Conservation (phyloP, 495 filamentous ascomycete genomes). For the Margaritispora aquatica region DNA sequence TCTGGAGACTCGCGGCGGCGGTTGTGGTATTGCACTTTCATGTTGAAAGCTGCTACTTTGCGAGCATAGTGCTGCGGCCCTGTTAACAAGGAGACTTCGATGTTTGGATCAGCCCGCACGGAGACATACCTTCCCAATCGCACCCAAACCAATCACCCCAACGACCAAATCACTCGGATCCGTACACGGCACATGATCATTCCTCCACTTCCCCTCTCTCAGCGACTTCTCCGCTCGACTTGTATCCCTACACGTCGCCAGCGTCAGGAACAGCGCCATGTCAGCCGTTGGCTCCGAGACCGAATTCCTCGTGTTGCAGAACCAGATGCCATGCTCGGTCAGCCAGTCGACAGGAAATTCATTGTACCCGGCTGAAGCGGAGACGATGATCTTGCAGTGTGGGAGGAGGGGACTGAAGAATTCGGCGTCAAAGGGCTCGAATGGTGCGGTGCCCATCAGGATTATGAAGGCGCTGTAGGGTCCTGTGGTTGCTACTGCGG, state of each 20-base stretch:
- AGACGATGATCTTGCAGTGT: constrained; percentile 29
- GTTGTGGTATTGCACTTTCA: constrained; percentile 36
- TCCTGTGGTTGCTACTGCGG: constrained; percentile 18
- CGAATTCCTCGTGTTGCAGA: constrained; percentile 22
- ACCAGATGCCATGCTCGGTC: constrained; percentile 26
- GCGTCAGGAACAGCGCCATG: constrained; percentile 63
- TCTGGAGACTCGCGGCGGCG: constrained; percentile 26
- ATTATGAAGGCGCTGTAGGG: constrained; percentile 33
- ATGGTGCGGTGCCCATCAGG: constrained; percentile 33
- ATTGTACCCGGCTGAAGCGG: constrained; percentile 33
- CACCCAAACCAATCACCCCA: constrained; percentile 79
- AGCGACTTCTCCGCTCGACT: constrained; percentile 17
- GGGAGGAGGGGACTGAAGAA: constrained; percentile 25
- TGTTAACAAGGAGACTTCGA: background rate
- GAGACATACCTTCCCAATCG: constrained; percentile 49
- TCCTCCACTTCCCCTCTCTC: constrained; percentile 38
- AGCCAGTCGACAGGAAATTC: constrained; percentile 34
- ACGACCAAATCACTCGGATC: constrained; percentile 58
- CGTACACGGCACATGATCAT: constrained; percentile 45
- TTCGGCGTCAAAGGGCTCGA: constrained; percentile 35
- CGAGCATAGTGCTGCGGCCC: constrained; percentile 52
- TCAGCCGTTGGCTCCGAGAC: constrained; percentile 53
- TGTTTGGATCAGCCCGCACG: background rate
- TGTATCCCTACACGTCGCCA: constrained; percentile 57
- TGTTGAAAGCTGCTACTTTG: constrained; percentile 50